Evolutionary conservation across 2,329 filamentous ascomycete species (phyloP), one percentile per base, ranked within the genome.

Genomic region (Eurotiales sp.): DNA sequence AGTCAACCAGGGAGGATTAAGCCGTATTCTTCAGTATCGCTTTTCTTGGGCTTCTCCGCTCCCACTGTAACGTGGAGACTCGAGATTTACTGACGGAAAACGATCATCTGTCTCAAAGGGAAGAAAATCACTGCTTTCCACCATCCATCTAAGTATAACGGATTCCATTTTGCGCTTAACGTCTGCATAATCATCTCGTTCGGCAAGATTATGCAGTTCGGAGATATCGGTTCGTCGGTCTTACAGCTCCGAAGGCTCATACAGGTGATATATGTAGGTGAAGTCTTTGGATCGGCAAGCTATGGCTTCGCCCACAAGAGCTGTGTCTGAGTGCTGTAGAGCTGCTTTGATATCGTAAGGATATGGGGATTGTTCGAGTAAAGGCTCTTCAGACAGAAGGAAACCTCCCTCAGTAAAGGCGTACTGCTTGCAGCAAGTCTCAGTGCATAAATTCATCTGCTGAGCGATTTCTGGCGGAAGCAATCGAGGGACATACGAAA

Each of bases 361-460:
- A 29, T 69, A 77, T 0, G 68, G 66, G 0, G 67, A 64, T 46
- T 72, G 66, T 50, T 77, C 74, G 0, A 77, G 60, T 1, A 77
- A 59, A 2, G 74, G 74, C 47, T 77, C 75, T 46, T 77, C 74
- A 1, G 59, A 65, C 0, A 59, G 64, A 2, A 77, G 59, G 53
- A 77, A 77, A 0, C 74, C 73, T 0, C 73, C 74, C 55, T 77
- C 73, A 2, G 69, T 69, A 43, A 71, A 77, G 0, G 72, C 67
- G 36, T 67, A 75, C n/a, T 64, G 11, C n/a, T n/a, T n/a, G n/a
- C n/a, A n/a, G n/a, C n/a, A n/a, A n/a, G n/a, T n/a, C n/a, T n/a
- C n/a, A n/a, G n/a, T n/a, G n/a, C n/a, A n/a, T n/a, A n/a, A n/a
- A n/a, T n/a, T n/a, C n/a, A n/a, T n/a, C n/a, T n/a, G 11, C 50